These are phyloP conservation scores for Chionographis japonica DNA, from an alignment of 106 monocot species.

Conservation along the genomic window DNA sequence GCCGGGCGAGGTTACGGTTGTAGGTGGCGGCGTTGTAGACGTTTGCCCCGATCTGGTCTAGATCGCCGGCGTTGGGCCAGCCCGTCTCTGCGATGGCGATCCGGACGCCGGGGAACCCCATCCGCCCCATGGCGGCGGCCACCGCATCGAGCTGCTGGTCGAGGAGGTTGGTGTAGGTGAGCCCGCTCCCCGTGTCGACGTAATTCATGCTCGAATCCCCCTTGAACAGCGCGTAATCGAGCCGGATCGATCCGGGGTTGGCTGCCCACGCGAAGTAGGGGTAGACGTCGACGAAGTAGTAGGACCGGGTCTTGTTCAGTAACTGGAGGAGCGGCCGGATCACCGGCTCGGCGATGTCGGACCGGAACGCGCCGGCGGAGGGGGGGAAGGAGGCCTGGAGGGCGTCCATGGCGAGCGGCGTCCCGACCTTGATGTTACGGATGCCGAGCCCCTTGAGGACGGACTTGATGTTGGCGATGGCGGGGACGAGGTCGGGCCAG, in stretches of 20 bases:
- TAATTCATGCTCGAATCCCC: constrained; percentile 19
- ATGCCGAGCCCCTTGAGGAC: constrained; percentile 29
- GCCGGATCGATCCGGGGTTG: constrained; percentile 29
- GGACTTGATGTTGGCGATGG: constrained; percentile 52
- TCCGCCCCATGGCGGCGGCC: constrained; percentile 44
- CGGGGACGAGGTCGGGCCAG: constrained; percentile 68
- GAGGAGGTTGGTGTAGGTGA: constrained; percentile 81
- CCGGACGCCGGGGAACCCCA: constrained; percentile 45
- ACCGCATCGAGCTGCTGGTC: constrained; percentile 85
- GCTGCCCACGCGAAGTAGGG: constrained; percentile 78
- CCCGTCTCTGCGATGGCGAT: constrained; percentile 79
- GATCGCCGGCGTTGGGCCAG: constrained; percentile 85
- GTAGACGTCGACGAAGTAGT: constrained; percentile 78
- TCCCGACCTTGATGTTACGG: constrained; percentile 58
- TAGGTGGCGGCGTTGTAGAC: constrained; percentile 64
- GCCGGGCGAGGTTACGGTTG: constrained; percentile 62
- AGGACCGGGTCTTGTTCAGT: constrained; percentile 45
- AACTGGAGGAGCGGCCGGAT: constrained; percentile 65
- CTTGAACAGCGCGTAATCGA: constrained; percentile 68
- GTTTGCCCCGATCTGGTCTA: constrained; percentile 71
- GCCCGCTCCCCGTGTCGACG: constrained; percentile 40
- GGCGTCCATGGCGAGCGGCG: constrained; percentile 82
- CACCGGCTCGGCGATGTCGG: constrained; percentile 53
- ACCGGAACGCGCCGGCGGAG: constrained; percentile 64
- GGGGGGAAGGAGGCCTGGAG: constrained; percentile 66